These are phyloP conservation scores for Senna tora DNA, from an alignment of 306 rosid species.

Conservation along the genomic window DNA sequence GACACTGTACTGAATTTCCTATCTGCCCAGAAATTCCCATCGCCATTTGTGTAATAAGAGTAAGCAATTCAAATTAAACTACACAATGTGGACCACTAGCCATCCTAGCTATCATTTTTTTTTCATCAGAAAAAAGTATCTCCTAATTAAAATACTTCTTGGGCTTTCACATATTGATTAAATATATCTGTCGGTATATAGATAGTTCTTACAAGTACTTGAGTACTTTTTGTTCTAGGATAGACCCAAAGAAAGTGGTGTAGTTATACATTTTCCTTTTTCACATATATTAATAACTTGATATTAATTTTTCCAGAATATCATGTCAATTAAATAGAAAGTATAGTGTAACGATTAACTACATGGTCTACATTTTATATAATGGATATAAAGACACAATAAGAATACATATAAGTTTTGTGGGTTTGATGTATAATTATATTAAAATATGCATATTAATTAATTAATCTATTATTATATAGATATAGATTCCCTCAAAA, in stretches of 20 bases:
- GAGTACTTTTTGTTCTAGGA: background rate
- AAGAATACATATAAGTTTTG: too few relatives aligned
- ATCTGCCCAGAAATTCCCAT: too few relatives aligned
- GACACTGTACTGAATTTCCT: background rate
- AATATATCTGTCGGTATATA: slow-evolving; percentile 5
- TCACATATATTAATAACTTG: background rate
- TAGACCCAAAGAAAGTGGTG: background rate
- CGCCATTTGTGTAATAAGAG: background rate
- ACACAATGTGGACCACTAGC: slow-evolving; percentile 8
- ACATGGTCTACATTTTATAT: background rate
- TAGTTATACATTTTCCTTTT: background rate
- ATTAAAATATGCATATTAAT: too few relatives aligned
- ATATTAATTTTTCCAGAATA: background rate
- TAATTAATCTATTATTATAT: too few relatives aligned
- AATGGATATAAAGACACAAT: too few relatives aligned
- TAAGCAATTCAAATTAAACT: background rate
- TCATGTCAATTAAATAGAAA: background rate
- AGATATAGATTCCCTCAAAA: background rate
- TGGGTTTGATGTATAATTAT: too few relatives aligned
- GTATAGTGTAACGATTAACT: background rate
- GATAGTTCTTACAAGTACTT: background rate
- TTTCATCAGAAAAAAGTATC: background rate
- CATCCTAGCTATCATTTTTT: background rate
- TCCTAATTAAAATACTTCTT: background rate
- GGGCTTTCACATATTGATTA: background rate